Percentiles rank a stretch among this genome's conserved stretches.
These are phyloP conservation scores for Paraphaeosphaeria sporulosa DNA, from an alignment of 2,329 filamentous ascomycete genomes.

Conservation along the genomic window DNA sequence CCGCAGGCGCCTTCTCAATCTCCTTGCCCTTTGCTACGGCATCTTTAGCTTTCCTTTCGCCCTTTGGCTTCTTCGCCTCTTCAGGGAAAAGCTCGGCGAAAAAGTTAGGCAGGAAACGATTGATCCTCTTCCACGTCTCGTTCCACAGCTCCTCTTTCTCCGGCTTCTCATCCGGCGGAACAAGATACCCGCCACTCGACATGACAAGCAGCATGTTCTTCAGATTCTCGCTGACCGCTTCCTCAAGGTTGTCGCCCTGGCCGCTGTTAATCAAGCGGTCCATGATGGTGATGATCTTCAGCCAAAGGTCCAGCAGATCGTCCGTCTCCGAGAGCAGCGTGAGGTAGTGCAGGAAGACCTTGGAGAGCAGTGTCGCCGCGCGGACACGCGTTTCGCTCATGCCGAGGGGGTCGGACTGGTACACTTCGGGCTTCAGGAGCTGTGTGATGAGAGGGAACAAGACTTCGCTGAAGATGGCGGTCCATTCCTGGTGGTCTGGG, in stretches of 20 bases:
- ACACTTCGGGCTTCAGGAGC: conserved; percentile 92
- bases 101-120: conserved; percentile 66
- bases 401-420: conserved; percentile 85
- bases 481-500: conserved; percentile 90
- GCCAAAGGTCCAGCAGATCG: conserved; percentile 90
- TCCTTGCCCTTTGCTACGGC: conserved; percentile 25
- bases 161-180: conserved; percentile 66
- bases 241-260: conserved; percentile 88
- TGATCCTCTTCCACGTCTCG: conserved; percentile 67
- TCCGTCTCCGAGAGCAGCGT: conserved; percentile 85
- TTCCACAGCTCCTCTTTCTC: conserved; percentile 64
- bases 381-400: conserved; percentile 97
- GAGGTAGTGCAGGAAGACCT: conserved; percentile 94
- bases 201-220: conserved; percentile 98
- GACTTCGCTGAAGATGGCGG: conserved; percentile 91
- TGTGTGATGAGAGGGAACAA: conserved; percentile 89
- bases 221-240: conserved; percentile 91
- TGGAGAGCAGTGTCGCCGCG: conserved; percentile 88
- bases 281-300: conserved; percentile 91
- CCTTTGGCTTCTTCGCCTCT: conserved; percentile 43
- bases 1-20: conserved; percentile 17
- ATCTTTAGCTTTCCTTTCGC: conserved; percentile 25
- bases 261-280: conserved; percentile 96
- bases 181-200: conserved; percentile 85
- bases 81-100: conserved; percentile 67